Percentiles rank a stretch among this genome's conserved stretches.
phyloP scores from a whole-genome alignment of 768 basidiomycete species.

The Amanita polypyramis region DNA sequence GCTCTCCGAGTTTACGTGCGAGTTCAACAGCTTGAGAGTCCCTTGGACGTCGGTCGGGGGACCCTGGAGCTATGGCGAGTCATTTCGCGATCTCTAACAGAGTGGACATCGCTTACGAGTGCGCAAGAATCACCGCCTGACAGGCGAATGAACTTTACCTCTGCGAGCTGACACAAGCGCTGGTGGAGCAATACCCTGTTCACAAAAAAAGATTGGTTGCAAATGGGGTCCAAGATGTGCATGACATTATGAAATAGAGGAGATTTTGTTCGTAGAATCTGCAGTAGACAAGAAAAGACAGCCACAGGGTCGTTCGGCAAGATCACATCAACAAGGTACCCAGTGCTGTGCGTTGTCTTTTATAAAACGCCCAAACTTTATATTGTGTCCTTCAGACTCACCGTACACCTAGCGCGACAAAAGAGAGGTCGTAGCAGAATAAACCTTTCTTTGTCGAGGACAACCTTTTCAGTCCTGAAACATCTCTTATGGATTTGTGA shows the following conservation, averaged over 20 bases:
- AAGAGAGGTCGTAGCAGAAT: conserved; percentile 6
- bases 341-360: conserved; percentile 27
- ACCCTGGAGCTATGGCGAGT: not conserved
- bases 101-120: conserved; percentile 8
- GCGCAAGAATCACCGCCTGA: not conserved
- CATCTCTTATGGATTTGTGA: not conserved
- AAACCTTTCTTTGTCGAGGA: not conserved
- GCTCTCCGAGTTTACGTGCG: not conserved
- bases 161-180: conserved; percentile 7
- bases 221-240: conserved; percentile 33
- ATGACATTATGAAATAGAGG: conserved; percentile 28
- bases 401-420: conserved; percentile 5
- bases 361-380: conserved; percentile 16
- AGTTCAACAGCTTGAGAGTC: not conserved
- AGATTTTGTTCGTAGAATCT: conserved; percentile 24
- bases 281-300: conserved; percentile 26
- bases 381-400: not conserved
- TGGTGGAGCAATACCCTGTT: conserved; percentile 22
- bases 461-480: not conserved
- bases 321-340: conserved; percentile 42
- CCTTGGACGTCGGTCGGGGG: not conserved
- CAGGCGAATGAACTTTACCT: not conserved
- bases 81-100: not conserved
- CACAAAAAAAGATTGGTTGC: conserved; percentile 47
- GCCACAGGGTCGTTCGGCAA: conserved; percentile 22